Evolutionary conservation across 2,329 filamentous ascomycete genomes (phyloP), one percentile per base, ranked within the genome.

Genomic region (Xylariaceae sp.): DNA sequence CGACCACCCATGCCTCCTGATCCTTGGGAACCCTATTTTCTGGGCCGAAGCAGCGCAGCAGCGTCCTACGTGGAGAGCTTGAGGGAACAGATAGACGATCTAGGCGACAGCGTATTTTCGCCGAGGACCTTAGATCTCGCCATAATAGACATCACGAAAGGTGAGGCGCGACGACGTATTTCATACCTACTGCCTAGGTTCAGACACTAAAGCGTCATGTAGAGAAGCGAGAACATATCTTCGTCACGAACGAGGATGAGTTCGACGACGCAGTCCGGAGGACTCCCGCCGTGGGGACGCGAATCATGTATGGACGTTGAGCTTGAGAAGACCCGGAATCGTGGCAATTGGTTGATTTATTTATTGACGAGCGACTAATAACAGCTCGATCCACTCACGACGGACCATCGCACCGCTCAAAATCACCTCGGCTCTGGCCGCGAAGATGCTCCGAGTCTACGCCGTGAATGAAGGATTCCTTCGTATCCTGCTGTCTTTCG

Each of bases 401-500:
- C 56, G 52, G 18, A 52, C 52, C 2, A 44, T 59, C 37, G 40
- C 18, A 6, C 46, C 49, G n/a, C 53, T 55, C 7, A 44, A 59
- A 12, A 56, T 52, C 14, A 56, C 46, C 4, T 20, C 42, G 12
- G 14, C 3, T 16, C 48, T 49, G 48, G 9, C 37, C 7, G 21
- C 46, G 5, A 59, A 29, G 12, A 40, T 61, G 12, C 47, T 59
- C 18, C 10, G 46, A 3, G 14, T 40, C n/a, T 52, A 59, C 29
- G 26, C 37, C 7, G 37, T 61, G 12, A 18, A 50, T 14, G 3
- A 40, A 5, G 49, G 56, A 21, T 61, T 59, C 32, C 42, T 47
- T 7, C 45, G 51, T 1, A 43, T 59, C 6, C 20, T 61, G 12
- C 32, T 59, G 1, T 50, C 52, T 37, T 61, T 61, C 14, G 59